Conservation (phyloP, 2,329 filamentous ascomycete genomes). For the Diaporthe aspalathi region DNA sequence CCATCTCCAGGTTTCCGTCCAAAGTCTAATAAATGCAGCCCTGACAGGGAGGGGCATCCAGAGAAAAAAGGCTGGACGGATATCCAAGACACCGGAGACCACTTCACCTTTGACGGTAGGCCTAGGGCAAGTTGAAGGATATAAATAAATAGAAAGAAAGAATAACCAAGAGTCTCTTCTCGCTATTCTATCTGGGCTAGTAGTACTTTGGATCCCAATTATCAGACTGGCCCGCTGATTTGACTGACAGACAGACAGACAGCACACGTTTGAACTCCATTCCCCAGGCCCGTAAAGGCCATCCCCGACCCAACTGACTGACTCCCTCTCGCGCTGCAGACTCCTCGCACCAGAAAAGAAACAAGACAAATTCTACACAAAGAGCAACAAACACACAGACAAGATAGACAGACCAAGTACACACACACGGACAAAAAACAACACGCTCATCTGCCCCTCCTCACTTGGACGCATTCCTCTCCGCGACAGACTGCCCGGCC, state of each 20-base stretch:
- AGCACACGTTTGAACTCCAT: slow-evolving; percentile 8
- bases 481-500: slow-evolving; percentile 2
- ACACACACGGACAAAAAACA: no score
- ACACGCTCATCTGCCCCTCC: not conserved
- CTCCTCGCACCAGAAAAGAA: not conserved
- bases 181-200: not conserved
- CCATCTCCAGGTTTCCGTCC: slow-evolving; percentile 25
- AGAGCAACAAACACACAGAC: not conserved
- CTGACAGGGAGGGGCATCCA: slow-evolving; percentile 1
- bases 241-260: no score
- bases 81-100: slow-evolving; percentile 14
- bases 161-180: slow-evolving; percentile 7
- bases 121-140: not conserved
- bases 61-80: not conserved
- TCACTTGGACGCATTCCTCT: not conserved
- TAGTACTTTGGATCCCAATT: no score
- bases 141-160: no score
- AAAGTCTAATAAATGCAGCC: not conserved
- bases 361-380: no score
- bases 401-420: not conserved
- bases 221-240: not conserved
- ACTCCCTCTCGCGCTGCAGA: not conserved
- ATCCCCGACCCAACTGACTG: not conserved
- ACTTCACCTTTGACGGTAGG: slow-evolving; percentile 8
- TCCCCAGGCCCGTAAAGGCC: not conserved